Evolutionary conservation across 352 stramenopile species (phyloP).

Genomic region (Globisporangium camurandrum): DNA sequence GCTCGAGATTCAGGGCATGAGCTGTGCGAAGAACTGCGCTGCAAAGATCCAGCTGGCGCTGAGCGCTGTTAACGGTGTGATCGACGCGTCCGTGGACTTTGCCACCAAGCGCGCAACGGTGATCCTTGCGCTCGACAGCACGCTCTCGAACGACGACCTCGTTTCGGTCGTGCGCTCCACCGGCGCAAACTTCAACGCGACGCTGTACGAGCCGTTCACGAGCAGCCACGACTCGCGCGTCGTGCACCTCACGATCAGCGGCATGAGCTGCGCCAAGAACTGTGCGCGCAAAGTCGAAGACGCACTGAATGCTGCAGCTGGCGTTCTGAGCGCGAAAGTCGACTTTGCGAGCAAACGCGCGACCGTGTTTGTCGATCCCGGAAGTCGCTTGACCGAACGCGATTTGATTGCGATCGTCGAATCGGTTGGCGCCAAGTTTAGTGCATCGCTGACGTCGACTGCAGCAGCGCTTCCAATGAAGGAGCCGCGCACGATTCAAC

Average conservation of each 20-base stretch:
- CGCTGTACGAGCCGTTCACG: constrained; percentile 55
- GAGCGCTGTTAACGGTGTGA: constrained; percentile 36
- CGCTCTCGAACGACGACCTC: constrained; percentile 57
- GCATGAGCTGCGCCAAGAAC: constrained; percentile 76
- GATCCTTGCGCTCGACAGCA: constrained; percentile 51
- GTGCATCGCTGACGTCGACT: constrained; percentile 33
- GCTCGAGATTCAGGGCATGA: constrained; percentile 73
- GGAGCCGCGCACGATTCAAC: constrained; percentile 37
- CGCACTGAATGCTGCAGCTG: constrained; percentile 42
- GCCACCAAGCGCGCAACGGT: constrained; percentile 59
- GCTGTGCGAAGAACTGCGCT: constrained; percentile 57
- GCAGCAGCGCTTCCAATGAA: too few species aligned
- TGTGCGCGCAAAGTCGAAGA: constrained; percentile 68
- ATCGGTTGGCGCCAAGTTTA: constrained; percentile 53
- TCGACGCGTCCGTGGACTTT: constrained; percentile 68
- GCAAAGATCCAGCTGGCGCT: constrained; percentile 52
- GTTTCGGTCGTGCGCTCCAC: constrained; percentile 44
- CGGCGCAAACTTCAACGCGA: constrained; percentile 45
- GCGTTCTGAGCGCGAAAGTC: constrained; percentile 75
- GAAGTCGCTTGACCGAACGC: constrained; percentile 48
- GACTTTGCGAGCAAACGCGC: constrained; percentile 71
- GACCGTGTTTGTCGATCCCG: constrained; percentile 68
- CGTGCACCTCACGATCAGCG: constrained; percentile 59
- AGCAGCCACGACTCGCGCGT: constrained; percentile 60
- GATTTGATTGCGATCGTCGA: constrained; percentile 63